Conservation (phyloP, 257 asterid genomes). For the Nicotiana benthamiana region DNA sequence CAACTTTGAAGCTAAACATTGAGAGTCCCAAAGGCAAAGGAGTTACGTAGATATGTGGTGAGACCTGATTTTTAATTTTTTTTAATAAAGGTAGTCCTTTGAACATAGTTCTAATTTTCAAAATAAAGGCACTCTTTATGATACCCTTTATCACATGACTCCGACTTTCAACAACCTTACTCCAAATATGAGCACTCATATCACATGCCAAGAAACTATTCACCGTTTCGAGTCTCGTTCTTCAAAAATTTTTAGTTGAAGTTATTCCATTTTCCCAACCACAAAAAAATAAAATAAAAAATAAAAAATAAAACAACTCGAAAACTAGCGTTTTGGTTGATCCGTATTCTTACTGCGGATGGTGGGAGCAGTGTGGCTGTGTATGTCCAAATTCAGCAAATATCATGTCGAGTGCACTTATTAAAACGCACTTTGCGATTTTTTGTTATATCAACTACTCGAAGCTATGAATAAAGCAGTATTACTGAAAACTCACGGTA, state of each 20-base stretch:
- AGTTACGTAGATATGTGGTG: conserved; percentile 39
- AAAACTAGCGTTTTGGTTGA: neutral
- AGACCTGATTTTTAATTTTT: conserved; percentile 16
- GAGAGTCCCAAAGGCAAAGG: conserved; percentile 44
- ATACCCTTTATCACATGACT: conserved; percentile 24
- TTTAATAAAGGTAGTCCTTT: neutral
- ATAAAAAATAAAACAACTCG: too few relatives aligned
- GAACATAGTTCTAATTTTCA: neutral
- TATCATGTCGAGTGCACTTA: neutral
- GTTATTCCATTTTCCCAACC: neutral
- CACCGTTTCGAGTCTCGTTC: neutral
- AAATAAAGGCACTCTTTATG: neutral
- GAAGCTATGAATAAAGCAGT: neutral
- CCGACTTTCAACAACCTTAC: conserved; percentile 27
- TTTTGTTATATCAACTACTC: neutral
- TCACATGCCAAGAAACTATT: conserved; percentile 15
- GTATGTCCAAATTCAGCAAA: neutral
- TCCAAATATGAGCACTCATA: conserved; percentile 4
- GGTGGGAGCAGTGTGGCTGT: neutral
- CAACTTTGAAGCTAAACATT: conserved; percentile 19
- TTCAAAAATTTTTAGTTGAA: neutral
- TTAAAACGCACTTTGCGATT: neutral
- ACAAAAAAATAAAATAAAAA: too few relatives aligned
- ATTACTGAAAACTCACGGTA: too few relatives aligned
- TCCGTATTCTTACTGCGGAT: neutral